phyloP scores from a whole-genome alignment of 257 asterid genomes.

The Solanum medicagineum region DNA sequence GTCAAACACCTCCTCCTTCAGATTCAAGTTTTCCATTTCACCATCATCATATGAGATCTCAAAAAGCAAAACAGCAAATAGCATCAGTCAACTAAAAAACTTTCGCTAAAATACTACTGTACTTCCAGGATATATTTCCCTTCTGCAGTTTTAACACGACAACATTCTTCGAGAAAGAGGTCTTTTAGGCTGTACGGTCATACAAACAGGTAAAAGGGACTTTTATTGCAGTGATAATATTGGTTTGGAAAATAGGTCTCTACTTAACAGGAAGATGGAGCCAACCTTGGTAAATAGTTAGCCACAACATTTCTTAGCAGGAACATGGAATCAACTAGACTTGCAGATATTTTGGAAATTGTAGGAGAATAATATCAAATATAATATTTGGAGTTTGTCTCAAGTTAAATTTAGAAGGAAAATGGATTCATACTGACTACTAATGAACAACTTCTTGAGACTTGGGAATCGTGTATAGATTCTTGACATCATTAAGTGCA shows the following conservation, averaged over 20 bases:
- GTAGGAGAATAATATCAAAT: background rate
- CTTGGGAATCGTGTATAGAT: background rate
- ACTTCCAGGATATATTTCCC: background rate
- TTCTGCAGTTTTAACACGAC: background rate
- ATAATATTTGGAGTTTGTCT: background rate
- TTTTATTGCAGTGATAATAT: background rate
- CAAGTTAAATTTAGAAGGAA: background rate
- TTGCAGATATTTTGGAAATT: background rate
- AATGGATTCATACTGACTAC: background rate
- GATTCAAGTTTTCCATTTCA: slow-evolving; percentile 23
- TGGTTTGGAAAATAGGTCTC: background rate
- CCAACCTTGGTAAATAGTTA: background rate
- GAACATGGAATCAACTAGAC: background rate
- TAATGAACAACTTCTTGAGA: background rate
- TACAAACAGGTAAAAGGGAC: background rate
- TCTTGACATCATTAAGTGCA: background rate
- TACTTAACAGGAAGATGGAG: background rate
- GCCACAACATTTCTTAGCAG: background rate
- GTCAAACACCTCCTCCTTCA: slow-evolving; percentile 21
- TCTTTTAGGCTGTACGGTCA: background rate
- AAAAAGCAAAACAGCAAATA: background rate
- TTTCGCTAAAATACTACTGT: background rate
- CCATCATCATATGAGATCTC: slow-evolving; percentile 37
- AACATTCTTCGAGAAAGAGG: background rate
- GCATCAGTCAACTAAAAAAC: background rate